Conservation (phyloP, 1,284 basidiomycete genomes). For the Amylostereum chailletii region DNA sequence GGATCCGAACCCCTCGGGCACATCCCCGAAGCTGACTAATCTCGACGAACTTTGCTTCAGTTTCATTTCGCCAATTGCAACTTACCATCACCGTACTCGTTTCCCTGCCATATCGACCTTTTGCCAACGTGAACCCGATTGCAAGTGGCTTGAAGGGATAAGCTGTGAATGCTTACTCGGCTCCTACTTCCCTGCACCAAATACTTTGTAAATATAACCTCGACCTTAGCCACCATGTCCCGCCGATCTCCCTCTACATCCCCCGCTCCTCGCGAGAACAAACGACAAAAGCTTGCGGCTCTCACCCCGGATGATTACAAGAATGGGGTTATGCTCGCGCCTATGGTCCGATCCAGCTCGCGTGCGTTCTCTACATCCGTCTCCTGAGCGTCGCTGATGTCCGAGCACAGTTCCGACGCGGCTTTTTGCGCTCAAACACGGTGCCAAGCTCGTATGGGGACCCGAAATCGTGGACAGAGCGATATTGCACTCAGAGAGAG, state of each 20-base stretch:
- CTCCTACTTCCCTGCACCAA: not conserved
- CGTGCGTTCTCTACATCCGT: conserved; percentile 39
- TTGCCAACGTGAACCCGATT: too few relatives aligned
- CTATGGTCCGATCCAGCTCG: conserved; percentile 91
- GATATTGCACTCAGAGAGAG: conserved; percentile 78
- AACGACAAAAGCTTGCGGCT: conserved; percentile 46
- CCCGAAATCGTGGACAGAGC: conserved; percentile 97
- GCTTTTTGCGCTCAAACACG: conserved; percentile 85
- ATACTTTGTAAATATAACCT: not conserved
- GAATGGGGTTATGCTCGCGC: conserved; percentile 82
- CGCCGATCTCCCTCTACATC: conserved; percentile 44
- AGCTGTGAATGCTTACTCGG: too few relatives aligned
- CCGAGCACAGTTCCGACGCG: conserved; percentile 65
- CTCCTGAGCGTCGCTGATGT: not conserved
- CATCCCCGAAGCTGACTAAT: too few relatives aligned
- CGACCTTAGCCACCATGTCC: conserved; percentile 29
- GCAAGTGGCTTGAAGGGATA: too few relatives aligned
- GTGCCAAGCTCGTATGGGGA: conserved; percentile 93
- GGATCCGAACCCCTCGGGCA: too few relatives aligned
- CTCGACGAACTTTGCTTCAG: too few relatives aligned
- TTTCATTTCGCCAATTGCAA: too few relatives aligned
- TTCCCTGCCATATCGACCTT: too few relatives aligned
- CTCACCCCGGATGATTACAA: conserved; percentile 62
- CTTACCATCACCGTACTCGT: too few relatives aligned
- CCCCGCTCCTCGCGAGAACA: conserved; percentile 36